Percentiles rank a stretch among this genome's conserved stretches.
Evolutionary conservation across 805 yeast genomes (phyloP).

Genomic region (Yamadazyma akitaensis): DNA sequence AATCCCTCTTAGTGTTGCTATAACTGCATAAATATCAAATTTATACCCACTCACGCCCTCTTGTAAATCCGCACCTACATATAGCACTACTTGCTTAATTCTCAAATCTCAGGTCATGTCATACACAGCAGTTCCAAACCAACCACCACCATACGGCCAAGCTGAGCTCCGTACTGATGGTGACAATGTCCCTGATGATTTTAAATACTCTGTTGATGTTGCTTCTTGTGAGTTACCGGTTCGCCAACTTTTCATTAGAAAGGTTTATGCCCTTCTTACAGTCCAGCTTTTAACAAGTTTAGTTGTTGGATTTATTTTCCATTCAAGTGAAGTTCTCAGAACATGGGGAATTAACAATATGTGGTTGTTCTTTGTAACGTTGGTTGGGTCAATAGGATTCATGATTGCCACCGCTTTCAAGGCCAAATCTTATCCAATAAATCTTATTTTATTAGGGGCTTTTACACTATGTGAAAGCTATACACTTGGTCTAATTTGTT

Average conservation of each 20-base stretch:
- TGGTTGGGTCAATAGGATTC: conserved; percentile 59
- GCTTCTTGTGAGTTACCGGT: conserved; percentile 73
- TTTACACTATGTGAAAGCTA: conserved; percentile 78
- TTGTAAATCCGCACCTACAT: no score
- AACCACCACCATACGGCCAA: conserved; percentile 13
- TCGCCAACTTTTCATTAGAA: conserved; percentile 71
- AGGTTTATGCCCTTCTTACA: conserved; percentile 70
- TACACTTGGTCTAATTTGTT: conserved; percentile 62
- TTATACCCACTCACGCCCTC: no score
- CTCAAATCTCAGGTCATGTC: conserved; percentile 3
- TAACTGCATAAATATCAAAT: no score
- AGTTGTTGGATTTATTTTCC: conserved; percentile 51
- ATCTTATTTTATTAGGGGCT: conserved; percentile 54
- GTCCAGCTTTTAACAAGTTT: conserved; percentile 64
- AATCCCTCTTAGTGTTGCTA: no score
- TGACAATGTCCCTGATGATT: conserved; percentile 62
- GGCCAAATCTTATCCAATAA: conserved; percentile 67
- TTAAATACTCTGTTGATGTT: conserved; percentile 76
- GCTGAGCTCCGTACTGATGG: conserved; percentile 24
- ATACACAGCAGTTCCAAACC: conserved; percentile 8
- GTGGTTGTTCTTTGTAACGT: conserved; percentile 57
- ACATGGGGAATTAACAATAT: conserved; percentile 55
- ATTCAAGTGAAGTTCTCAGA: conserved; percentile 41
- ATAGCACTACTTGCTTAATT: no score
- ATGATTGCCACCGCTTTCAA: conserved; percentile 61